Conservation (phyloP, 2,329 filamentous ascomycete species). For the Immersiporthe knoxdaviesiana region DNA sequence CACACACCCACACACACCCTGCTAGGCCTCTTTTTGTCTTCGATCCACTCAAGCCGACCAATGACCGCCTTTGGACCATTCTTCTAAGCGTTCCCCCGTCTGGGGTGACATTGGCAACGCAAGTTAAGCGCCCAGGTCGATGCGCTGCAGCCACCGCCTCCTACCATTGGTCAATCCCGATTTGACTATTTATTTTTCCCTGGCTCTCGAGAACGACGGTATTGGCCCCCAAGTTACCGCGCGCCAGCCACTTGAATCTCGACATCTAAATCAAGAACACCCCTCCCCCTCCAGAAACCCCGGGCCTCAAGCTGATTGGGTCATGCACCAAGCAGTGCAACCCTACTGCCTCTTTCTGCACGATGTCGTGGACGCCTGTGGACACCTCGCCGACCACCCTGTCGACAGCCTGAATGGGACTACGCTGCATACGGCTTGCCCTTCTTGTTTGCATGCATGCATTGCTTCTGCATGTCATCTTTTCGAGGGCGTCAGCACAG, state of each 20-base stretch:
- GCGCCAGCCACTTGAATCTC: conserved; percentile 30
- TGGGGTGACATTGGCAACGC: conserved; percentile 24
- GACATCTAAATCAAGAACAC: conserved; percentile 12
- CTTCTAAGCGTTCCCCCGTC: conserved; percentile 19
- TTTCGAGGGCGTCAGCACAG: conserved; percentile 12
- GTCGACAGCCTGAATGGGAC: not conserved
- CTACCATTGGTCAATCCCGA: conserved; percentile 23
- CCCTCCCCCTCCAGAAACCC: not conserved
- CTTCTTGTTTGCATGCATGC: conserved; percentile 5
- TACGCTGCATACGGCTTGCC: conserved; percentile 11
- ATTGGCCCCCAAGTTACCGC: conserved; percentile 27
- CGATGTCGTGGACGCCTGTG: conserved; percentile 24
- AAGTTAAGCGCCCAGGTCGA: conserved; percentile 28
- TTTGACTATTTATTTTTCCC: not conserved
- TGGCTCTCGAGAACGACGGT: conserved; percentile 16
- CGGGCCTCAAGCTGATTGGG: conserved; percentile 26
- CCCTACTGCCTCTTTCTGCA: conserved; percentile 22
- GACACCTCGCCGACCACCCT: conserved; percentile 6
- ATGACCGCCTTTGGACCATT: conserved; percentile 13
- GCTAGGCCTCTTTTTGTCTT: conserved; percentile 9
- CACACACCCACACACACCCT: no score
- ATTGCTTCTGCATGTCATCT: conserved; percentile 21
- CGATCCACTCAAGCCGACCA: conserved; percentile 9
- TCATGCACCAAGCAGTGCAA: conserved; percentile 14
- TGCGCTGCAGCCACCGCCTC: conserved; percentile 17